Evolutionary conservation across 148 eudicot genomes (phyloP), one percentile per base, ranked within the genome.

Genomic region (Vaccinium myrtillus): DNA sequence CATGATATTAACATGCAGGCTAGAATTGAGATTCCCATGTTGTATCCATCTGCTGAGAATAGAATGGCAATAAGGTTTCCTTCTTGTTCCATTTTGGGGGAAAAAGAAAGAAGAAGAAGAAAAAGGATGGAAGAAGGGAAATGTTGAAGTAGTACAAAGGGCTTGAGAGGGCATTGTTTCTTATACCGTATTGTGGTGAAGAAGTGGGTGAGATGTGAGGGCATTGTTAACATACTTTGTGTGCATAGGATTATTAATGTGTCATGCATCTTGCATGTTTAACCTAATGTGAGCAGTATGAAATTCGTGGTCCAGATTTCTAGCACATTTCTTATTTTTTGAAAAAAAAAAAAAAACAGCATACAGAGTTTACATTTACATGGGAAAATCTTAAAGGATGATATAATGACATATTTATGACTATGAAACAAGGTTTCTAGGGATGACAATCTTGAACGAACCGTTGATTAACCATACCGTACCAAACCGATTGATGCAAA

Each of bases 1-100:
- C 97, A 96, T 78, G 97, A 85, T n/a, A 93, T n/a, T 14, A 87
- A 63, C 86, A 92, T 89, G 76, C 77, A 70, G 8, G 80, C 86
- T 54, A 91, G 27, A 23, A 88, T 65, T 63, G 87, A 51, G 25
- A 89, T 14, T 80, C 87, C 90, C 85, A 84, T 80, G 82, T 55
- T 81, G 84, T 75, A 77, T 23, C 50, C 86, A 49, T 83, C 83
- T 51, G 82, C 1, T 50, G 82, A 43, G 51, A 56, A 51, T 73
- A 25, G 50, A 69, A 55, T 21, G 18, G 53, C 14, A 23, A 1
- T 19, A 16, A 43, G 43, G 77, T 80, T 86, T 13, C 32, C 79
- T 18, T 55, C 70, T 73, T 65, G 55, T 82, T 75, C 77, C 84
- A 81, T 82, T 18, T 61, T 39, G 12, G 80, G 63, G 39, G 78